Evolutionary conservation across 2,329 filamentous ascomycete species (phyloP), one percentile per base, ranked within the genome.

Genomic region (Nemania diffusa): DNA sequence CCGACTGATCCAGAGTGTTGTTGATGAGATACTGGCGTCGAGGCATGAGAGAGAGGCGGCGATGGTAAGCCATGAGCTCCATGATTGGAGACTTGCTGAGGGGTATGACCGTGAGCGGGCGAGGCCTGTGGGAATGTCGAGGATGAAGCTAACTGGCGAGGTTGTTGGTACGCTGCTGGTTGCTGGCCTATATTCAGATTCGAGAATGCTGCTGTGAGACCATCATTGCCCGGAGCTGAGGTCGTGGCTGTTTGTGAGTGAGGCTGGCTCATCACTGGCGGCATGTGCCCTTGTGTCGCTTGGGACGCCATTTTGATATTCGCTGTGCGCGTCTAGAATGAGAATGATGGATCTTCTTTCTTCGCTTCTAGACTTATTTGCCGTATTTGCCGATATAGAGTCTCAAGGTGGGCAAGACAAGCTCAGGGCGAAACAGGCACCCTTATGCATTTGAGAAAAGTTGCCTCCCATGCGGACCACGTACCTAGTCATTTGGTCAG

Each of bases 151-250:
- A 62, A 32, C 9, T 58, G 64, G 24, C 34, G 34, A 58, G 29
- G 48, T 15, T 64, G 64, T 20, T 57, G 67, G 17, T 26, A 9
- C 42, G 20, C 24, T 22, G 63, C 20, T 34, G 24, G 13, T 26
- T 65, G 50, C 22, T 70, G 68, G 15, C 55, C 65, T 29, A 70
- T 40, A 32, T 26, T 67, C n/a, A 70, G 27, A 24, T 53, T 65
- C 5, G 68, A 68, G 37, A 70, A 68, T n/a, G 68, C 65, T 3
- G 62, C 44, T 17, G 62, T 58, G 32, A 70, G 65, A 9, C 62
- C 58, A 42, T 68, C 59, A 26, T 32, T 50, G 0, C 20, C 40
- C 15, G 60, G 44, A 24, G 55, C 37, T 5, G 56, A 64, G 17
- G 50, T 50, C 22, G 62, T 32, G 27, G n/a, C 15, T 3, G 48